Conservation (phyloP, 2,329 filamentous ascomycete species). For the Tolypocladium pustulatum region DNA sequence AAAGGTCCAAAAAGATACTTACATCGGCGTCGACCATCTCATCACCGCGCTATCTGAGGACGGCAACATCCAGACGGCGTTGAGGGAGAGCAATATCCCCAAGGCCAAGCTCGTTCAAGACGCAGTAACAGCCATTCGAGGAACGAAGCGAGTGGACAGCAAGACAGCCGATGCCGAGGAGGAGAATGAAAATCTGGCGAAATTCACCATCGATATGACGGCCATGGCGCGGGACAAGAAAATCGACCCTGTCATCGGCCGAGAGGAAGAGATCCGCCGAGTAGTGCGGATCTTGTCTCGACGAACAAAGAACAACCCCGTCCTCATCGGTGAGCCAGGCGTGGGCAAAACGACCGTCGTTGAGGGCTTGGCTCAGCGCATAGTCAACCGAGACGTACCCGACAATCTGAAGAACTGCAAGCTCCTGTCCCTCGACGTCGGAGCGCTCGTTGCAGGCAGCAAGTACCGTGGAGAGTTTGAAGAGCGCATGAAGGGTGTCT, state of each 20-base stretch:
- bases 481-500: conserved; percentile 96
- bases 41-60: conserved; percentile 82
- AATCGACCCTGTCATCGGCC: conserved; percentile 92
- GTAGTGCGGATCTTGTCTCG: conserved; percentile 87
- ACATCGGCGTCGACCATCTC: conserved; percentile 87
- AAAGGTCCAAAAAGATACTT: conserved; percentile 95
- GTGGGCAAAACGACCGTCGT: conserved; percentile 98
- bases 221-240: conserved; percentile 93
- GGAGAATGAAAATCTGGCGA: conserved; percentile 91
- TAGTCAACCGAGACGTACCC: conserved; percentile 93
- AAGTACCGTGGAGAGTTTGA: conserved; percentile 99
- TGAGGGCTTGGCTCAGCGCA: conserved; percentile 87
- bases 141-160: conserved; percentile 86
- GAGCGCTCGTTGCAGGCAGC: conserved; percentile 88
- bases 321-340: conserved; percentile 94
- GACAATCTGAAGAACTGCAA: conserved; percentile 92
- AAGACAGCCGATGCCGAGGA: conserved; percentile 90
- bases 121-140: conserved; percentile 84
- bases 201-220: conserved; percentile 99
- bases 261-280: conserved; percentile 89
- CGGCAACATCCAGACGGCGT: conserved; percentile 54
- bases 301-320: conserved; percentile 96
- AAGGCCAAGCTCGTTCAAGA: conserved; percentile 84
- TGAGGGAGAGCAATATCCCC: conserved; percentile 83
- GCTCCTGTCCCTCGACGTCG: conserved; percentile 89